Evolutionary conservation across 2,329 filamentous ascomycete genomes (phyloP), one percentile per base, ranked within the genome.

Genomic region (Colletotrichum sp.): DNA sequence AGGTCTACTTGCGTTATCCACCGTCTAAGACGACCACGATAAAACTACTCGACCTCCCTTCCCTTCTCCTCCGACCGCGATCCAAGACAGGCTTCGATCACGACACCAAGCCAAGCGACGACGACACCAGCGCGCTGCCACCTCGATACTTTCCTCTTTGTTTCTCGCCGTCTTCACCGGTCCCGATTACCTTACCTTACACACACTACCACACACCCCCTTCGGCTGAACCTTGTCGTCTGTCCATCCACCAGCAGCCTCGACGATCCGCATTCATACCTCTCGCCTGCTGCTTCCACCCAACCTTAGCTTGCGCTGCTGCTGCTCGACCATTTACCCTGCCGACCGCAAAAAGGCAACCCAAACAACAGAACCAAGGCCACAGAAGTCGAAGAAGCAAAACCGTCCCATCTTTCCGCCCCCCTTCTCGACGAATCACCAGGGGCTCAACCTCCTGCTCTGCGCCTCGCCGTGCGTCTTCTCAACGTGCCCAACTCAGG

Each of bases 391-490:
- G 26, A 72, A 63, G 28, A 71, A 66, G 38, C 34, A 70, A 66
- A 72, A 61, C 48, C 64, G 48, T 67, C 48, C 64, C 48, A 67
- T 66, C 43, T 65, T 18, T 67, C 64, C 64, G 3, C n/a, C 43
- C 64, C 71, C 58, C 32, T 18, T 14, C 28, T 71, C 55, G 26
- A 48, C 43, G 63, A 73, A 69, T 63, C 63, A 38, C 24, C 48
- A 59, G 58, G 43, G 58, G 70, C 70, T 73, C 69, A 75, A 69
- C 73, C 69, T 75, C 69, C 63, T 73, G 69, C 26, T 64, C 48
- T 58, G 55, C 36, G 32, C 65, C 32, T 62, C 63, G n/a, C 34
- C 30, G 24, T 24, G 30, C n/a, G 14, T n/a, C 38, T 52, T 2
- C 56, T n/a, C 56, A 62, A 52, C 56, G 18, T 52, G 43, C 43